Base-by-base conservation (phyloP, 352 stramenopile genomes). In the Phytophthora sp. region DNA sequence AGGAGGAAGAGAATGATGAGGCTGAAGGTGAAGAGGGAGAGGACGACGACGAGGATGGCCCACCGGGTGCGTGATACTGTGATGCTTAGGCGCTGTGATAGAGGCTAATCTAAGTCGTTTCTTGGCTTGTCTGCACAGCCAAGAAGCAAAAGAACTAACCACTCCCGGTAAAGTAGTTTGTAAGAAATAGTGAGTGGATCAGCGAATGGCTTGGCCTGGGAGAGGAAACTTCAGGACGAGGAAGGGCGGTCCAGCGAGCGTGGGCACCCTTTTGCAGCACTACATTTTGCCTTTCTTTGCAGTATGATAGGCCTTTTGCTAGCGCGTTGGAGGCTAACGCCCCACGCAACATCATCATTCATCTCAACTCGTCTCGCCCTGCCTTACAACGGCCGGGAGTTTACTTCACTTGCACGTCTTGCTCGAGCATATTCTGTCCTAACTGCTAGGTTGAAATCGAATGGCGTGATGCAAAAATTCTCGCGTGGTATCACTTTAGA, bases 101-200 rank as follows among this genome's bases (percentile, higher is more conserved):
- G 31, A 10, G 26, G 10, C 31, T 17, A 54, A 28, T 23, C 27
- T 71, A 23, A 55, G 27, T 26, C 24, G 24, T 35, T 26, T 26
- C 43, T 12, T 24, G 4, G 30, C 65, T 10, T 24, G 12, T 24
- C 24, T 28, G 10, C 31, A 24, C 34, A 89, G 80, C 68, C 57
- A 89, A 89, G 67, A 89, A 89, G 57, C 80, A 89, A 63, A 87
- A 85, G 67, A 84, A 83, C 27, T 87, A 74, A 66, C 34, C 17
- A 46, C 46, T 60, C 24, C 20, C 41, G 51, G 38, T 62, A 54
- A 59, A 65, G 49, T 59, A 67, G 28, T 30, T 34, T 72, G 53
- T 54, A 66, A 54, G 32, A 66, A 62, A 56, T 57, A 54, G 49
- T 41, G 32, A 54, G 54, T 54, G 34, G 52, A 1, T 32, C 9